Evolutionary conservation across 805 yeast species (phyloP), one percentile per base, ranked within the genome.

Genomic region (Ogataea nitratoaversa): DNA sequence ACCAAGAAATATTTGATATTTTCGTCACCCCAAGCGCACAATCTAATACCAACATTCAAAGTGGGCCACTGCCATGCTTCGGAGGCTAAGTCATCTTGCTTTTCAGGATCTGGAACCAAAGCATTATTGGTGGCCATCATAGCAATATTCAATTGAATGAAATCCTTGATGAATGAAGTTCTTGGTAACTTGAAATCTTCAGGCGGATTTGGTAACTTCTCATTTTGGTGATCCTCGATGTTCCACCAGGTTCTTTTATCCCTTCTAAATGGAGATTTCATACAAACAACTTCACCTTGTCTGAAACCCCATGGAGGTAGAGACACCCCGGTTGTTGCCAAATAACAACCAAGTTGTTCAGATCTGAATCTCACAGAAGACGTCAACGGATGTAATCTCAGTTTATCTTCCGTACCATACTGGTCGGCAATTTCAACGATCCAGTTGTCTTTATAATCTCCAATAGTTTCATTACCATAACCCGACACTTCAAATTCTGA

Each of bases 211-310:
- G 84, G 83, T 54, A 84, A 66, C 20, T 68, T 59, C 27, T 65
- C 68, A 60, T 85, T 84, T 44, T 63, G 65, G 60, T 85, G 88
- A 52, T 72, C 71, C 63, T 85, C 95, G 46, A 85, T 72, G 61
- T 84, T 84, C 93, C 93, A 85, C 91, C 93, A 85, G 16, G 90
- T 84, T 54, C 91, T 71, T 68, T 84, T 85, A 58, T 85, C 95
- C 62, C 84, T 79, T 33, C 57, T 67, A 62, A 80, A 84, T 28
- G 88, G 80, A 46, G 70, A 63, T 50, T 74, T 78, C 60, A 70
- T 63, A 67, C 99, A 93, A 2, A 81, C 82, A 48, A 93, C 91
- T 68, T 93, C 99, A 37, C 84, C 82, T 62, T 85, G 95, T 56
- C 79, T 79, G 66, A 78, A 85, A 35, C 95, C 95, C 95, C 95